Evolutionary conservation across 176 grass and related monocot genomes (phyloP).

Genomic region (Phoenix dactylifera): DNA sequence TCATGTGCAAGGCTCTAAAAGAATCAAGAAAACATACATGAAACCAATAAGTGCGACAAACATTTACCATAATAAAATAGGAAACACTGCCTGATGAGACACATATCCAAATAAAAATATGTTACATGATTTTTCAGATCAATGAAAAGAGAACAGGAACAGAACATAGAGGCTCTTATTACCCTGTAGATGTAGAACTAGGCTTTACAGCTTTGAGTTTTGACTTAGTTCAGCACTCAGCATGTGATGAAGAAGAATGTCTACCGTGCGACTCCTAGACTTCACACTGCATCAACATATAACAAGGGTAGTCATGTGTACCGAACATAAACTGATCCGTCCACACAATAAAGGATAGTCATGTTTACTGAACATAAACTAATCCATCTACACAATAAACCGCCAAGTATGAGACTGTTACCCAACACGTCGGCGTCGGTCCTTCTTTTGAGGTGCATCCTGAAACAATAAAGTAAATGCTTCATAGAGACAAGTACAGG

Average conservation of each 20-base stretch:
- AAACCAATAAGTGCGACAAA: too few species aligned
- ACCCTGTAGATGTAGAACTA: slow-evolving; percentile 1
- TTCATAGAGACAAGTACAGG: background rate
- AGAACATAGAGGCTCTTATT: too few species aligned
- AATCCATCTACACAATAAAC: background rate
- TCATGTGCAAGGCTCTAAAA: too few species aligned
- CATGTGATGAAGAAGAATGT: slow-evolving; percentile 94
- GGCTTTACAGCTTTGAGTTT: slow-evolving; percentile 38
- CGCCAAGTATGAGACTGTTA: slow-evolving; percentile 1
- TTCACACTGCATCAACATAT: slow-evolving; percentile 31
- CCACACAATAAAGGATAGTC: background rate
- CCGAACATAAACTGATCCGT: background rate
- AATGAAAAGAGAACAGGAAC: too few species aligned
- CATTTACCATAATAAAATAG: too few species aligned
- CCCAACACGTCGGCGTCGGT: slow-evolving; percentile 3
- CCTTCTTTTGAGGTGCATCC: slow-evolving; percentile 10
- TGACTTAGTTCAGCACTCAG: slow-evolving; percentile 61
- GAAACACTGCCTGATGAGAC: too few species aligned
- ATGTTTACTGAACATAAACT: background rate
- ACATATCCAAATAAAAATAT: too few species aligned
- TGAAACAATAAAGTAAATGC: slow-evolving; percentile 4
- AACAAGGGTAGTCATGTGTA: background rate
- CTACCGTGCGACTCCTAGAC: slow-evolving; percentile 59
- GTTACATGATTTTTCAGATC: too few species aligned
- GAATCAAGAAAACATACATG: too few species aligned